A percentile compares a stretch with the other conserved stretches of the same genome.
These are phyloP conservation scores for Psidium guajava DNA, from an alignment of 345 rosid species.

Conservation along the genomic window DNA sequence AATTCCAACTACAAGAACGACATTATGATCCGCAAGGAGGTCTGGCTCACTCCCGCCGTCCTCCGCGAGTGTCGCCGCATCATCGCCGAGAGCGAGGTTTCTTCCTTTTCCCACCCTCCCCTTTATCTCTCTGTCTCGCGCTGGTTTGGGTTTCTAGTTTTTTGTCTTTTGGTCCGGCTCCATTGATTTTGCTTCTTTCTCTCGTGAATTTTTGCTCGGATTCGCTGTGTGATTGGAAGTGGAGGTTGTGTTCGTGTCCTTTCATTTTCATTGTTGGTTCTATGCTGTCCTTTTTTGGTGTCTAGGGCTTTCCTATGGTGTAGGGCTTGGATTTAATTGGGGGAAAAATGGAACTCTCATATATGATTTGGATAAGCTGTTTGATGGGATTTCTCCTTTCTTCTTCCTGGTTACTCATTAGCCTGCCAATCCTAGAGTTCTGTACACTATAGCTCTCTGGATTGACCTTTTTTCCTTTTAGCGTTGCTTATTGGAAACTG, in stretches of 20 bases:
- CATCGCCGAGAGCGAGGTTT: slow-evolving; percentile 92
- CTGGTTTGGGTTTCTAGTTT: neutral
- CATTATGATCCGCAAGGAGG: slow-evolving; percentile 97
- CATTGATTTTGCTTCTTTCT: neutral
- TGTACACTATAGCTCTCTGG: neutral
- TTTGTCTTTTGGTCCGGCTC: neutral
- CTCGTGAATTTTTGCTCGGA: neutral
- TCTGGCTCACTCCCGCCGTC: slow-evolving; percentile 90
- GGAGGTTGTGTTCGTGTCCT: neutral
- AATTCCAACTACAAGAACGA: slow-evolving; percentile 99
- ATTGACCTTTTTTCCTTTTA: neutral
- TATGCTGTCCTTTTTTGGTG: neutral
- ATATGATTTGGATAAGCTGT: neutral
- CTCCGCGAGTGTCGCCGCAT: slow-evolving; percentile 94
- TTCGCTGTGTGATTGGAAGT: neutral
- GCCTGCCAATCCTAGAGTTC: neutral
- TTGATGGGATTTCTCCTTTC: neutral
- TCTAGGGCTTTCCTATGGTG: neutral
- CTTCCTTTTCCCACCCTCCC: neutral
- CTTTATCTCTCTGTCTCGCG: neutral
- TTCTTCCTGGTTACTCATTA: neutral
- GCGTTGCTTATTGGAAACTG: neutral
- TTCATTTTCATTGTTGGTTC: neutral
- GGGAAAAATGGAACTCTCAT: neutral
- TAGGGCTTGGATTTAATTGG: neutral